Conservation (phyloP, 176 grass and related monocot genomes). For the Ensete ventricosum region DNA sequence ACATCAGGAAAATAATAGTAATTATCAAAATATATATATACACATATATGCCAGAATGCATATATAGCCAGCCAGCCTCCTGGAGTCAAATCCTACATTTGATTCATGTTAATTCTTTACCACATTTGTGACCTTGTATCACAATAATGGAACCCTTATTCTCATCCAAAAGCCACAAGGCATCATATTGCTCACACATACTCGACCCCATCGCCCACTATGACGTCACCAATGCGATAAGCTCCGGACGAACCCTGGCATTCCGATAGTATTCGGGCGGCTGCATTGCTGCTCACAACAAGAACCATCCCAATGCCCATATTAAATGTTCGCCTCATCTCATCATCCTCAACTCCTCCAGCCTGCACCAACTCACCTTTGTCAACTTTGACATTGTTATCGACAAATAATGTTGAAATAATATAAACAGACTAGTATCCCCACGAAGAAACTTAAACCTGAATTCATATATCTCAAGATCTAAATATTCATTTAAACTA, state of each 20-base stretch:
- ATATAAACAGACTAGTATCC: not conserved
- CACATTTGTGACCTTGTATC: too few relatives aligned
- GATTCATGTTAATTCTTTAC: too few relatives aligned
- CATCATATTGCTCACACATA: slow-evolving; percentile 25
- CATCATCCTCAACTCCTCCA: slow-evolving; percentile 65
- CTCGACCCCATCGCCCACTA: slow-evolving; percentile 53
- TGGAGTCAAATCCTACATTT: too few relatives aligned
- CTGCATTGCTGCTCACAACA: slow-evolving; percentile 45
- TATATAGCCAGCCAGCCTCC: too few relatives aligned
- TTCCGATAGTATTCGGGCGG: slow-evolving; percentile 36
- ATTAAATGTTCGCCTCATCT: slow-evolving; percentile 91
- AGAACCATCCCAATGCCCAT: slow-evolving; percentile 95
- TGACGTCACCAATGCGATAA: slow-evolving; percentile 79
- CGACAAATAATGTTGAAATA: too few relatives aligned
- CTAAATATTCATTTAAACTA: not conserved
- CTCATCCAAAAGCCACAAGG: not conserved
- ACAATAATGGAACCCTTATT: not conserved
- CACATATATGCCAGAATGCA: too few relatives aligned
- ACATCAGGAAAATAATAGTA: too few relatives aligned
- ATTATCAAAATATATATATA: too few relatives aligned
- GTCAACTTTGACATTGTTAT: not conserved
- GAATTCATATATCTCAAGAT: too few relatives aligned
- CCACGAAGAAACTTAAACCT: not conserved
- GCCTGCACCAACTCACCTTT: slow-evolving; percentile 26
- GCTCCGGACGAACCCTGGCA: slow-evolving; percentile 11